phyloP scores from a whole-genome alignment of 176 grass and related monocot species.

The Aegilops speltoides region DNA sequence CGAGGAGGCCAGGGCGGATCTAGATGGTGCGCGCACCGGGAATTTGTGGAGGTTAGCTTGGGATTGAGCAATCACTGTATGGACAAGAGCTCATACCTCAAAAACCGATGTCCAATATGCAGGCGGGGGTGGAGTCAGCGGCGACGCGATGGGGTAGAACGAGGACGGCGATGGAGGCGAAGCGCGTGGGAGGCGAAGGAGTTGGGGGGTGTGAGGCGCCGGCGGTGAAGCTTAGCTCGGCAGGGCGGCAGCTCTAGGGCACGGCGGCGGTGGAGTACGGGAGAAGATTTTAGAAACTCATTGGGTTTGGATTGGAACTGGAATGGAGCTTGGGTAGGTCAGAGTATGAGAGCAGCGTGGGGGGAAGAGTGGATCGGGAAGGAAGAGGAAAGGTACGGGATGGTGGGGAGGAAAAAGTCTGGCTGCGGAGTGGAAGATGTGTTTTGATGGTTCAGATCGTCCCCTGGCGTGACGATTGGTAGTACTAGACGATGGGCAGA shows the following conservation, averaged over 20 bases:
- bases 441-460: constrained; percentile 8
- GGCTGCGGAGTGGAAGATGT: not conserved
- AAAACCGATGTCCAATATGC: not conserved
- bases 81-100: not conserved
- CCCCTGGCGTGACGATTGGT: not conserved
- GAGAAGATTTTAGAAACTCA: not conserved
- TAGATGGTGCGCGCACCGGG: not conserved
- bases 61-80: not conserved
- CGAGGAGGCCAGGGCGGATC: constrained; percentile 51
- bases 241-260: not conserved
- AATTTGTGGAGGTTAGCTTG: not conserved
- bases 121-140: not conserved
- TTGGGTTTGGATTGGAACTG: not conserved
- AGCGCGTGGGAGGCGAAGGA: not conserved
- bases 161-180: not conserved
- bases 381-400: constrained; percentile 8
- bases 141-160: not conserved
- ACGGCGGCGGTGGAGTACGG: not conserved
- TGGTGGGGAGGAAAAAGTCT: constrained; percentile 16
- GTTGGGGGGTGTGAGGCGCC: not conserved
- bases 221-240: not conserved
- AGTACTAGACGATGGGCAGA: not conserved
- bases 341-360: constrained; percentile 16
- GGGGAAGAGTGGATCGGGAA: not conserved
- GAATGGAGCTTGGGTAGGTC: constrained; percentile 22